Evolutionary conservation across 2,329 filamentous ascomycete species (phyloP), one percentile per base, ranked within the genome.

Genomic region (Apiospora rasikravindrae): DNA sequence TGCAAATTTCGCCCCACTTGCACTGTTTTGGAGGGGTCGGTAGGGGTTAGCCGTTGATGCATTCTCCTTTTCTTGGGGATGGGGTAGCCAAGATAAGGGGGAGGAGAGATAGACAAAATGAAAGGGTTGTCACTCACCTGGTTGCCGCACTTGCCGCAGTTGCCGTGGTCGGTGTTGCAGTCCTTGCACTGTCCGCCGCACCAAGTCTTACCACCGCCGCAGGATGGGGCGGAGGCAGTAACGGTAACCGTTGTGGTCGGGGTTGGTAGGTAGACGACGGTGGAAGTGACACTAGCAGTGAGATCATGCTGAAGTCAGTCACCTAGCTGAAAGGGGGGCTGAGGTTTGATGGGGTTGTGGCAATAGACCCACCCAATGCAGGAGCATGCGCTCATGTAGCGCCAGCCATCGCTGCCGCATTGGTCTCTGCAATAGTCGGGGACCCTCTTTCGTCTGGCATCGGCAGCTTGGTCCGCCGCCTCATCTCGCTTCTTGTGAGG

Each of bases 91-190:
- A 37, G 16, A 61, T 11, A 37, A 33, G 11, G 29, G 24, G 14
- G 10, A 6, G 11, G 26, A 22, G 57, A 1, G 22, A 16, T 22
- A 13, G 8, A n/a, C 11, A 13, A n/a, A 19, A 19, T 2, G 2
- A 4, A 22, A 4, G 44, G 16, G 44, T 1, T 61, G 8, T n/a
- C n/a, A n/a, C 57, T 64, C 24, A 64, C 57, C 19, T 33, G 13
- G 7, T 64, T 37, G 33, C 57, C 57, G 14, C 57, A 64, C 8
- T n/a, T 64, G 57, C 57, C 57, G 33, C 57, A 64, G 57, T 64
- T 64, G 19, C n/a, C 22, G 8, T n/a, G 29, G 33, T 64, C 57
- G 11, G 33, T 64, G 19, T 40, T 64, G 22, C 29, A 40, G 29
- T 64, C 57, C 33, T 40, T 64, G 57, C 57, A 64, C 11, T 14